Conservation (phyloP, 139 green algal species). For the Chlorokybus atmophyticus region DNA sequence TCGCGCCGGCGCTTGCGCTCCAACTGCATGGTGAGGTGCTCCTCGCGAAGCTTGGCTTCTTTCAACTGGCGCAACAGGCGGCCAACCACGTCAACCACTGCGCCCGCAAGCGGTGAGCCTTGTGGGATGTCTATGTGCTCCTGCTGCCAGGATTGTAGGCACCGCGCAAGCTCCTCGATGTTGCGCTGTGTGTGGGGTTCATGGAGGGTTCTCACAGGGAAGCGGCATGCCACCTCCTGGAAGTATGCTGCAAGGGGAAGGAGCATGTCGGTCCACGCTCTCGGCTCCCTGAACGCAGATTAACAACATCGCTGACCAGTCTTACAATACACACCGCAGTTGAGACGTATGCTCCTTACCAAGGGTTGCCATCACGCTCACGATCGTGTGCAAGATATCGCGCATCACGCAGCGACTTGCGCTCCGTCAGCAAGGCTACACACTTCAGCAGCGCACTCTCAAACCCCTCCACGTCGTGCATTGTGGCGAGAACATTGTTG, state of each 20-base stretch:
- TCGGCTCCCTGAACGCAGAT: too few species aligned
- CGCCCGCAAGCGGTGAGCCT: too few species aligned
- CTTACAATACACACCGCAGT: neutral
- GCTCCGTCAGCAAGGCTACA: slow-evolving; percentile 3
- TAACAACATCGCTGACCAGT: slow-evolving; percentile 1
- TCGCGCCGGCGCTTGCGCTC: neutral
- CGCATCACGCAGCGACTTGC: neutral
- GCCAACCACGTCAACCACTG: slow-evolving; percentile 6
- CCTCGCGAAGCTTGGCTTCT: slow-evolving; percentile 4
- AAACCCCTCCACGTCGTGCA: slow-evolving; percentile 12
- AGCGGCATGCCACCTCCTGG: too few species aligned
- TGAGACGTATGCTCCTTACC: neutral
- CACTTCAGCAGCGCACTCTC: slow-evolving; percentile 12
- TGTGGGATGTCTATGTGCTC: too few species aligned
- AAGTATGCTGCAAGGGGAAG: too few species aligned
- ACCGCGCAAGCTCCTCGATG: too few species aligned
- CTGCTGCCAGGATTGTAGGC: too few species aligned
- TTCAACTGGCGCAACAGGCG: slow-evolving; percentile 9
- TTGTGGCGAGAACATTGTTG: slow-evolving; percentile 11
- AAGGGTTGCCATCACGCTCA: neutral
- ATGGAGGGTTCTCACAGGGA: too few species aligned
- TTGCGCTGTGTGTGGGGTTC: too few species aligned
- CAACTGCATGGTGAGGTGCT: neutral
- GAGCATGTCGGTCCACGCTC: too few species aligned
- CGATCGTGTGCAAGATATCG: neutral